These are phyloP conservation scores for Lenwebbia sp. DNA, from an alignment of 345 rosid genomes.

Conservation along the genomic window DNA sequence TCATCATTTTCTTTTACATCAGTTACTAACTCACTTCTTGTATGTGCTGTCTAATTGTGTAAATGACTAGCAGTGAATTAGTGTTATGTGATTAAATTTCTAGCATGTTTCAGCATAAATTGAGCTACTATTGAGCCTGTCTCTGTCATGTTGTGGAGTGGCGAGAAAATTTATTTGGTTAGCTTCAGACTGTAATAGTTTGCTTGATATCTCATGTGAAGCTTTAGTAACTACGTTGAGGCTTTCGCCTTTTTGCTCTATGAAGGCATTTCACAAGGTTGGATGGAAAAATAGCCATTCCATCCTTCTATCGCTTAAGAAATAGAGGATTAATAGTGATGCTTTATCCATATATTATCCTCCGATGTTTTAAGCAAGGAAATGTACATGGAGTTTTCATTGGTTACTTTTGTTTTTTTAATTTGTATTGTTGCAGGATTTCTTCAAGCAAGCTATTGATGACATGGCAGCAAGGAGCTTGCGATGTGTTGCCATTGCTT, in stretches of 20 bases:
- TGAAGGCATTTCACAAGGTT: not conserved
- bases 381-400: not conserved
- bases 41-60: not conserved
- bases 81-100: not conserved
- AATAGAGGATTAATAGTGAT: not conserved
- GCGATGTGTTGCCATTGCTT: conserved; percentile 96
- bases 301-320: not conserved
- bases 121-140: not conserved
- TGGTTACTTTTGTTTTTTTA: not conserved
- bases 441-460: conserved; percentile 55
- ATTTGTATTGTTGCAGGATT: conserved; percentile 30
- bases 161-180: not conserved
- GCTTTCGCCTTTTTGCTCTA: not conserved
- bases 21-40: not conserved
- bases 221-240: not conserved
- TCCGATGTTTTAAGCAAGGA: not conserved
- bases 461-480: conserved; percentile 84
- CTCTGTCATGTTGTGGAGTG: not conserved
- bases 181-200: not conserved
- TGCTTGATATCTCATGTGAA: not conserved
- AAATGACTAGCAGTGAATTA: not conserved
- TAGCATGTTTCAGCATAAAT: not conserved
- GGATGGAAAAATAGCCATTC: not conserved
- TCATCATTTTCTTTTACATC: not conserved
- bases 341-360: not conserved